Evolutionary conservation across 1,284 basidiomycete species (phyloP).

Genomic region (Pseudozyma flocculosa): DNA sequence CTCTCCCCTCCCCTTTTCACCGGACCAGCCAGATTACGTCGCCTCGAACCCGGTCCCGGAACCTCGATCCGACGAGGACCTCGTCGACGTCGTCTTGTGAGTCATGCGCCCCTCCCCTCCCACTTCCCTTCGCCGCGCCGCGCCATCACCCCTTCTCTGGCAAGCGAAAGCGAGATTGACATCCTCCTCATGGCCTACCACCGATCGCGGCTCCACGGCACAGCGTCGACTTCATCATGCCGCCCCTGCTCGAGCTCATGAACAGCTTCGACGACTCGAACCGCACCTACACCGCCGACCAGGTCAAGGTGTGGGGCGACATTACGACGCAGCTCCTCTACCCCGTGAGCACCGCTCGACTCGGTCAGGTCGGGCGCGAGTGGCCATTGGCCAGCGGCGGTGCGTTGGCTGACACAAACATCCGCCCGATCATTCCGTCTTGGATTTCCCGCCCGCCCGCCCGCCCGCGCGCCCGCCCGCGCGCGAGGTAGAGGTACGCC

Average conservation of each 20-base stretch:
- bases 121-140: no score
- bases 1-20: constrained; percentile 35
- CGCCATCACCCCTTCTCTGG: no score
- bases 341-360: no score
- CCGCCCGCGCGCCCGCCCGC: no score
- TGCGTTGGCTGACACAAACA: no score
- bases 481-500: neutral
- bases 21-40: constrained; percentile 51
- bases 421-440: neutral
- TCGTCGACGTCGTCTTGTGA: constrained; percentile 39
- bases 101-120: constrained; percentile 2
- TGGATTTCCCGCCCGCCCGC: no score
- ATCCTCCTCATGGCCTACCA: no score
- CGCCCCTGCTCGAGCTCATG: constrained; percentile 6
- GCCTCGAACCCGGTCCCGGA: constrained; percentile 32
- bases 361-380: constrained; percentile 36
- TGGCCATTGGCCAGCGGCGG: no score
- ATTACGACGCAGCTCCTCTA: constrained; percentile 53
- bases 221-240: constrained; percentile 20
- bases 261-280: constrained; percentile 1
- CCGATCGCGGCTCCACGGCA: no score
- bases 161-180: no score
- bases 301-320: constrained; percentile 40
- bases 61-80: constrained; percentile 17
- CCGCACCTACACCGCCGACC: constrained; percentile 23